Evolutionary conservation across 441 rosid genomes (phyloP), one percentile per base, ranked within the genome.

Genomic region (Pelargonium australe): DNA sequence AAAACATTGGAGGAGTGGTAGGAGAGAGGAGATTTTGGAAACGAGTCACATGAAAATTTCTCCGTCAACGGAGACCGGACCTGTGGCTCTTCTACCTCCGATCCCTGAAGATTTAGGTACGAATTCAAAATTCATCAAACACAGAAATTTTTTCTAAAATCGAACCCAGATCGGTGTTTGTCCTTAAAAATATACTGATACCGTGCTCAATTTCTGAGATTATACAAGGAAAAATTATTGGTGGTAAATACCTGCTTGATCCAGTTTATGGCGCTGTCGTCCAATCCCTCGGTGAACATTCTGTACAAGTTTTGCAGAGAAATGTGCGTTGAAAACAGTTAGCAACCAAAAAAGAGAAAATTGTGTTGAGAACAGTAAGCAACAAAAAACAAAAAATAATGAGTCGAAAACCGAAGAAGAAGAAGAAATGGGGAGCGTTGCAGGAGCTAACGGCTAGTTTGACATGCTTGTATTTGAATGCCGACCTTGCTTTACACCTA

Each of bases 1-100:
- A 89, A 69, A 14, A 57, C 20, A 62, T 81, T 85, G 37, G 87
- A 69, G 65, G 94, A 84, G 61, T 67, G 79, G 83, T 68, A 80
- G 4, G 77, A 53, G n/a, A 82, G 82, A 64, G 92, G 87, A 70
- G 97, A 90, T 79, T 79, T 83, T 0, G 83, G 85, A 67, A 83
- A 81, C 13, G 80, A 64, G 40, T 79, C 77, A 1, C 67, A 67
- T 5, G 80, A 80, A n/a, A 76, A 75, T 64, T 73, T 85, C 81
- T 86, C 91, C 2, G 87, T 65, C 19, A 90, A 83, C 0, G 97
- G 98, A 55, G 96, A 89, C 68, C 96, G 81, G 64, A 77, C 51
- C 40, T 73, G 80, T 3, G 85, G 80, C 73, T 85, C 91, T 57
- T 86, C 84, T 0, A 4, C 63, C 37, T 82, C 79, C 0, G 82